A percentile compares a stretch with the other conserved stretches of the same genome.
These are phyloP conservation scores for Blechomonas ayalai DNA, from an alignment of 208 protist genomes.

Conservation along the genomic window DNA sequence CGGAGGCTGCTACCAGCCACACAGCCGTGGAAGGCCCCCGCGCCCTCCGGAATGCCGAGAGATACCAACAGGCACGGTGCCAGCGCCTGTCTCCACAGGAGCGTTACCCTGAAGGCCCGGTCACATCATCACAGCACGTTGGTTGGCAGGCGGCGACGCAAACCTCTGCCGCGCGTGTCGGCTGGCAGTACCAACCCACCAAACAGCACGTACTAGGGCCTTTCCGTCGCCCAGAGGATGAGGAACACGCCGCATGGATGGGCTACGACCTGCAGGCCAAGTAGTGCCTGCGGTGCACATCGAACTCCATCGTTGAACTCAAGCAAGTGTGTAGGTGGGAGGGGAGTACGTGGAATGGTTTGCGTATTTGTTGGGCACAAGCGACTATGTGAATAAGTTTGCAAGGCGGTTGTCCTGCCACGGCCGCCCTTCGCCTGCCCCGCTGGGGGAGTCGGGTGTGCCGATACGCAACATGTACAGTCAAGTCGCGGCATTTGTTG, in stretches of 20 bases:
- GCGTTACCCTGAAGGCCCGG: conserved; percentile 33
- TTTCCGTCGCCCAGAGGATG: conserved; percentile 51
- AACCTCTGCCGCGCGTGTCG: not conserved
- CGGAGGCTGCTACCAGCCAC: conserved; percentile 1
- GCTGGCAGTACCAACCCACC: not conserved
- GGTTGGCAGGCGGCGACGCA: conserved; percentile 25
- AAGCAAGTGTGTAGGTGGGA: no score
- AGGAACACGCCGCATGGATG: conserved; percentile 42
- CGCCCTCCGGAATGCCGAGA: conserved; percentile 3
- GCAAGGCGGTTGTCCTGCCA: no score
- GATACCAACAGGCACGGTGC: conserved; percentile 33
- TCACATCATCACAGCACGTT: conserved; percentile 39
- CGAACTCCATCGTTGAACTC: no score
- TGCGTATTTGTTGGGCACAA: no score
- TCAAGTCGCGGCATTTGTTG: no score
- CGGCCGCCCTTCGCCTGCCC: no score
- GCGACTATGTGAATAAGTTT: no score
- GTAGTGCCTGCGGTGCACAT: no score
- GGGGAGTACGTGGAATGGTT: no score
- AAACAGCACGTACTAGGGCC: conserved; percentile 1
- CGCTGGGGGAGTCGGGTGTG: no score
- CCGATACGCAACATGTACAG: no score
- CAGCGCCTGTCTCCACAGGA: conserved; percentile 21
- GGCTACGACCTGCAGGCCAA: conserved; percentile 42
- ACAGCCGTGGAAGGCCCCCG: not conserved